Percentiles rank a stretch among this genome's conserved stretches.
Conservation (phyloP, 352 stramenopile species). For the Phytophthora lateralis region DNA sequence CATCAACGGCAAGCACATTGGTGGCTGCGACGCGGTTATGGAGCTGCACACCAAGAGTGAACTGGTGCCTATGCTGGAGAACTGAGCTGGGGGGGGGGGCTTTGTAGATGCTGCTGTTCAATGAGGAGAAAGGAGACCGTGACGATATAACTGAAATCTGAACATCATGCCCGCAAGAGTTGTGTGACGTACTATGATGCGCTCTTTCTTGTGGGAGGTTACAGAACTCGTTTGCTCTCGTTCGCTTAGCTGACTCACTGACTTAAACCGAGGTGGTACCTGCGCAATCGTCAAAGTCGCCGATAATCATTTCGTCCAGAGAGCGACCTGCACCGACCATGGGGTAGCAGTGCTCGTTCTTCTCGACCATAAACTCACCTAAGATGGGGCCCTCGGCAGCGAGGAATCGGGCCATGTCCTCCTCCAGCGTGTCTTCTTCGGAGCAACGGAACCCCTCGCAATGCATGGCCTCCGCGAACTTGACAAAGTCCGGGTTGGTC, state of each 20-base stretch:
- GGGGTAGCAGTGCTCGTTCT: constrained; percentile 94
- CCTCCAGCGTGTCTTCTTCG: constrained; percentile 88
- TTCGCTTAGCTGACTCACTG: constrained; percentile 14
- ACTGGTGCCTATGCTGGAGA: constrained; percentile 61
- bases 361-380: constrained; percentile 94
- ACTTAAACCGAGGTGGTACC: constrained; percentile 91
- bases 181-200: constrained; percentile 6
- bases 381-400: constrained; percentile 93
- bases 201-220: constrained; percentile 9
- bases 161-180: too few species aligned
- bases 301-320: constrained; percentile 96
- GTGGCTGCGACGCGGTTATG: constrained; percentile 90
- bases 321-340: constrained; percentile 93
- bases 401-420: constrained; percentile 93
- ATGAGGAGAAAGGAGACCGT: too few species aligned
- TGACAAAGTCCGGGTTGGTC: constrained; percentile 95
- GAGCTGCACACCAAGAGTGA: constrained; percentile 60
- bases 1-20: constrained; percentile 96
- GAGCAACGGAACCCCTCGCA: constrained; percentile 92
- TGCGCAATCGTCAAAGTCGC: constrained; percentile 94
- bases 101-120: not conserved
- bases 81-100: constrained; percentile 21
- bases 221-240: constrained; percentile 23
- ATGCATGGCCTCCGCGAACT: constrained; percentile 93
- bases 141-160: too few species aligned